Evolutionary conservation across 352 stramenopile species (phyloP).

Genomic region (Thalassiosira mediterranea): DNA sequence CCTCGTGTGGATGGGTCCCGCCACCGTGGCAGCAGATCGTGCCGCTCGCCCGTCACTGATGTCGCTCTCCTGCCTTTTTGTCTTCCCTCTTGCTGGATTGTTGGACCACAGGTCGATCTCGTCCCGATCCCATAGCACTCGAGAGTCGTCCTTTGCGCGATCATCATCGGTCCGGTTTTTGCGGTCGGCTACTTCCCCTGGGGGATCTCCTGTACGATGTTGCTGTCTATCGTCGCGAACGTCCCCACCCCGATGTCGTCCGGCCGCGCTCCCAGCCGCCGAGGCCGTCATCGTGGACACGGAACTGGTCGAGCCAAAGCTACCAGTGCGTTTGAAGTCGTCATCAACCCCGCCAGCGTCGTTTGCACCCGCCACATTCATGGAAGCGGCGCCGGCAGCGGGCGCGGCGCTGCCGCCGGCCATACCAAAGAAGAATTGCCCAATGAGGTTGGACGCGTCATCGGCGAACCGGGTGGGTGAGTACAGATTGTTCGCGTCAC

Average conservation of each 20-base stretch:
- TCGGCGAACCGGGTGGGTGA: slow-evolving; percentile 30
- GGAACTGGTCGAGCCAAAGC: slow-evolving; percentile 38
- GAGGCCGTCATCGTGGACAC: slow-evolving; percentile 26
- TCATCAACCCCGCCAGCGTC: neutral
- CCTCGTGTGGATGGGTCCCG: too few species aligned
- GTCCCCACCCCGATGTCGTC: neutral
- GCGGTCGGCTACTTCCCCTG: too few species aligned
- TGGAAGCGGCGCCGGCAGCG: neutral
- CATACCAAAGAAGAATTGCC: slow-evolving; percentile 52
- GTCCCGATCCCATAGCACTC: slow-evolving; percentile 44
- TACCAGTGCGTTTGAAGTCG: slow-evolving; percentile 19
- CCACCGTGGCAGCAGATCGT: too few species aligned
- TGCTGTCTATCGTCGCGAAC: too few species aligned
- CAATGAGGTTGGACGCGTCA: slow-evolving; percentile 52
- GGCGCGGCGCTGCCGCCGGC: neutral
- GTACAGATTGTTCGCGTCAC: slow-evolving; percentile 3
- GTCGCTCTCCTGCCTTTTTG: too few species aligned
- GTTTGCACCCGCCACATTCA: neutral
- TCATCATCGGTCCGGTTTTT: neutral
- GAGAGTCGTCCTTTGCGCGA: neutral
- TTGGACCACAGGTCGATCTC: slow-evolving; percentile 50
- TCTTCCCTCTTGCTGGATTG: neutral
- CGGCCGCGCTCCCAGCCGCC: neutral
- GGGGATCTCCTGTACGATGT: too few species aligned
- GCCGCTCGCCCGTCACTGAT: too few species aligned